These are phyloP conservation scores for Austroboletus eburneus DNA, from an alignment of 768 basidiomycete genomes.

Conservation along the genomic window DNA sequence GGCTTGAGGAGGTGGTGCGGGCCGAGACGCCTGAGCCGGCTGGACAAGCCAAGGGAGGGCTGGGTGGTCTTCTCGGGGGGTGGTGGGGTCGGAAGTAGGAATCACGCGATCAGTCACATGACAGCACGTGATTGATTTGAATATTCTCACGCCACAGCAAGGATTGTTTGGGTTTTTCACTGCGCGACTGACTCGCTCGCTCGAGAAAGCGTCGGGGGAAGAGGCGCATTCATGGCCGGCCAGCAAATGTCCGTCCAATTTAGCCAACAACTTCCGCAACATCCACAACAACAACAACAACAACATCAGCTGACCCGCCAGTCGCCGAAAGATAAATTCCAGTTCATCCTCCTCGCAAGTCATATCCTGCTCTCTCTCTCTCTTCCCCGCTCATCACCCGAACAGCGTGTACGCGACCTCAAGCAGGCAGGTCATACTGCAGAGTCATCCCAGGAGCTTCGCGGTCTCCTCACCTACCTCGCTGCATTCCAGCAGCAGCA, in stretches of 20 bases:
- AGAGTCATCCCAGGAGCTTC: slow-evolving; percentile 43
- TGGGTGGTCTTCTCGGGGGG: slow-evolving; percentile 68
- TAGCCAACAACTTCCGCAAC: slow-evolving; percentile 12
- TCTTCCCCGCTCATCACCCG: not conserved
- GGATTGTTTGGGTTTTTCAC: slow-evolving; percentile 16
- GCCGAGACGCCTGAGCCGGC: slow-evolving; percentile 46
- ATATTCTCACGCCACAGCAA: slow-evolving; percentile 21
- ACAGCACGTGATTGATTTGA: slow-evolving; percentile 15
- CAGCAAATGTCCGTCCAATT: slow-evolving; percentile 26
- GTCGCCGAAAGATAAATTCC: slow-evolving; percentile 26
- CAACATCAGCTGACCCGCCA: slow-evolving; percentile 11
- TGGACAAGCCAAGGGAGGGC: slow-evolving; percentile 45
- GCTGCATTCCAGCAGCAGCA: slow-evolving; percentile 27
- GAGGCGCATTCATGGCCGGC: slow-evolving; percentile 21
- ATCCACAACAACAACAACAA: slow-evolving; percentile 9
- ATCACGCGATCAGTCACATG: slow-evolving; percentile 3
- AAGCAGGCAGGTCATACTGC: slow-evolving; percentile 41
- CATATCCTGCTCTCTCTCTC: not conserved
- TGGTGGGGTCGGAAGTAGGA: slow-evolving; percentile 66
- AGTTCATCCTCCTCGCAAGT: slow-evolving; percentile 18
- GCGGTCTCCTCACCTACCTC: slow-evolving; percentile 37
- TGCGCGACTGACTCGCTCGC: not conserved
- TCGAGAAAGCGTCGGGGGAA: not conserved
- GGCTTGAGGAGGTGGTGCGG: slow-evolving; percentile 49
- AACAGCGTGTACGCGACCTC: slow-evolving; percentile 43